These are phyloP conservation scores for Exophiala xenobiotica DNA, from an alignment of 2,329 filamentous ascomycete genomes.

Conservation along the genomic window DNA sequence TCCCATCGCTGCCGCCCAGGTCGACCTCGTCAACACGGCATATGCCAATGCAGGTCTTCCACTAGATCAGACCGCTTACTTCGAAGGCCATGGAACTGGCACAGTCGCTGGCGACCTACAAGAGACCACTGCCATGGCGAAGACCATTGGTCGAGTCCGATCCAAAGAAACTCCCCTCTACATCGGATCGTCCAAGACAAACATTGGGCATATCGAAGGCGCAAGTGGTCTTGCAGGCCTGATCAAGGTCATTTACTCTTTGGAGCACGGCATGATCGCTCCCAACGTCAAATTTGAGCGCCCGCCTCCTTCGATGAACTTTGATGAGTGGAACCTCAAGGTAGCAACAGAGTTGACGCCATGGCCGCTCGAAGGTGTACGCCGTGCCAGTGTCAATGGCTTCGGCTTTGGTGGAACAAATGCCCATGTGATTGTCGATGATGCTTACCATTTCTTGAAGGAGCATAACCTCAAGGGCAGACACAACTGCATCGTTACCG, in stretches of 20 bases:
- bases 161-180: not conserved
- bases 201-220: slow-evolving; percentile 19
- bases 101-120: slow-evolving; percentile 36
- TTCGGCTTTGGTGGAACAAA: slow-evolving; percentile 29
- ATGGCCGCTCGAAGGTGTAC: slow-evolving; percentile 13
- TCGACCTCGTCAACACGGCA: slow-evolving; percentile 39
- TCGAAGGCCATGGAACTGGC: slow-evolving; percentile 44
- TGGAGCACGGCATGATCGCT: slow-evolving; percentile 16
- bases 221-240: slow-evolving; percentile 16
- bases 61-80: slow-evolving; percentile 33
- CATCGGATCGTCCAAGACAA: slow-evolving; percentile 14
- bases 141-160: slow-evolving; percentile 1
- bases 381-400: slow-evolving; percentile 22
- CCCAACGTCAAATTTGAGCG: slow-evolving; percentile 45
- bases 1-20: slow-evolving; percentile 11
- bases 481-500: slow-evolving; percentile 6
- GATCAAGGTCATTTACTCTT: slow-evolving; percentile 15
- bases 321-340: slow-evolving; percentile 9
- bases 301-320: slow-evolving; percentile 35
- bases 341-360: slow-evolving; percentile 8
- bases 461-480: slow-evolving; percentile 3
- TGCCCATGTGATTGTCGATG: slow-evolving; percentile 25
- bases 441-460: slow-evolving; percentile 18
- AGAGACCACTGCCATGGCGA: slow-evolving; percentile 4
- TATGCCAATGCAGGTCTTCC: slow-evolving; percentile 45